These are phyloP conservation scores for Lactarius sanguifluus DNA, from an alignment of 768 basidiomycete species.

Conservation along the genomic window DNA sequence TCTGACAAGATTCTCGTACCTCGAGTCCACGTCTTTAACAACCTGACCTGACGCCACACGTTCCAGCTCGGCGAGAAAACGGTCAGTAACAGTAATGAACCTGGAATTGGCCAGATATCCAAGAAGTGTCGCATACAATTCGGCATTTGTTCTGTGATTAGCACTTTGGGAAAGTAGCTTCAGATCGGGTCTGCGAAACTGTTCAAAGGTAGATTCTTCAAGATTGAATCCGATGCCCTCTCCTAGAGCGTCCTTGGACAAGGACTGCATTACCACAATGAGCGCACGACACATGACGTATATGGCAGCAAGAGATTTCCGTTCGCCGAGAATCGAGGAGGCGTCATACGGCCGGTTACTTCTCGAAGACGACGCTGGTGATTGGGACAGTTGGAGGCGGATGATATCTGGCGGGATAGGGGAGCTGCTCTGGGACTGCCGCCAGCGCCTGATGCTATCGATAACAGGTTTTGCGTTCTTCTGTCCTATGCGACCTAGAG, in stretches of 20 bases:
- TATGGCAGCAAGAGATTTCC: constrained; percentile 77
- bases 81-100: constrained; percentile 90
- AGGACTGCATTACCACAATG: constrained; percentile 68
- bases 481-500: constrained; percentile 82
- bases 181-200: constrained; percentile 70
- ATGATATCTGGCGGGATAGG: constrained; percentile 49
- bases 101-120: constrained; percentile 82
- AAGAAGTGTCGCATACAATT: constrained; percentile 79
- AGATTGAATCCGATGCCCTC: constrained; percentile 75
- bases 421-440: constrained; percentile 69
- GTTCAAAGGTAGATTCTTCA: constrained; percentile 89
- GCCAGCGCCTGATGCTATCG: constrained; percentile 86
- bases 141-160: constrained; percentile 79
- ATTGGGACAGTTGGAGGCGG: constrained; percentile 48
- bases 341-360: constrained; percentile 47
- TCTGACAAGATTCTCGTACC: constrained; percentile 80
- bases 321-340: constrained; percentile 57
- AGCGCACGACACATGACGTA: constrained; percentile 90
- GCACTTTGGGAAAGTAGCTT: constrained; percentile 63
- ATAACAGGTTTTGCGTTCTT: constrained; percentile 82
- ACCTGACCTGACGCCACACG: constrained; percentile 76
- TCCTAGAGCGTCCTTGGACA: constrained; percentile 75
- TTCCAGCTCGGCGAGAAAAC: constrained; percentile 76
- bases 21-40: constrained; percentile 75
- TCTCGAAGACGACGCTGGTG: constrained; percentile 34